Evolutionary conservation across 2,329 filamentous ascomycete genomes (phyloP), one percentile per base, ranked within the genome.

Genomic region (Monascus ruber): DNA sequence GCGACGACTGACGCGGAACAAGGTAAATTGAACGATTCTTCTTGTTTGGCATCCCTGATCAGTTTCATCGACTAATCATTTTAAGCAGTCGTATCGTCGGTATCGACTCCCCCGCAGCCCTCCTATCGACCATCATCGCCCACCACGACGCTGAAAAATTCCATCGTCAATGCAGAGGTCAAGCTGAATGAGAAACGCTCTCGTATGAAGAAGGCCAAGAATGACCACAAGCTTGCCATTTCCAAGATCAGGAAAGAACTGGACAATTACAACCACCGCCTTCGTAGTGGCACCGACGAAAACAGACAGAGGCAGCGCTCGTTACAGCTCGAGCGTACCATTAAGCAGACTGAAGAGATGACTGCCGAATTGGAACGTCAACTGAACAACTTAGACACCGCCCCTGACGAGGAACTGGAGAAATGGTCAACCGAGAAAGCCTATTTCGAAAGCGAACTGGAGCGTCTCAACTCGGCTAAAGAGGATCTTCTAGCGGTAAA

Each of bases 121-220:
- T 68, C 73, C 26, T 68, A 79, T 40, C 72, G 76, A 33, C 77
- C 77, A 34, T 76, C 76, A 31, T 81, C 77, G 24, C 77, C 77
- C 10, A 74, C 72, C 9, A 79, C 77, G 10, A 81, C 77, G 1
- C 63, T 81, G 37, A 78, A 73, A 55, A 79, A 79, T 43, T 80
- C 77, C 5, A 78, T 81, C 39, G 64, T 72, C 44, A 74, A 76
- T 31, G 74, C 74, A 31, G 76, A 81, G 52, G 65, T 69, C 37
- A 77, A 77, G 50, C 59, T 79, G 25, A 71, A 71, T 43, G 77
- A 81, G 45, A 70, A 71, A 40, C 72, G 74, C 37, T 70, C 73
- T 47, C 72, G 73, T 34, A 59, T 76, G 38, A 77, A 74, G 55
- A 74, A 74, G 50, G 70, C 68, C 41, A 76, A 74, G 48, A 76